Percentiles rank a stretch among this genome's conserved stretches.
Conservation (phyloP, 2,329 filamentous ascomycete species). For the Harringtonia lauricola region DNA sequence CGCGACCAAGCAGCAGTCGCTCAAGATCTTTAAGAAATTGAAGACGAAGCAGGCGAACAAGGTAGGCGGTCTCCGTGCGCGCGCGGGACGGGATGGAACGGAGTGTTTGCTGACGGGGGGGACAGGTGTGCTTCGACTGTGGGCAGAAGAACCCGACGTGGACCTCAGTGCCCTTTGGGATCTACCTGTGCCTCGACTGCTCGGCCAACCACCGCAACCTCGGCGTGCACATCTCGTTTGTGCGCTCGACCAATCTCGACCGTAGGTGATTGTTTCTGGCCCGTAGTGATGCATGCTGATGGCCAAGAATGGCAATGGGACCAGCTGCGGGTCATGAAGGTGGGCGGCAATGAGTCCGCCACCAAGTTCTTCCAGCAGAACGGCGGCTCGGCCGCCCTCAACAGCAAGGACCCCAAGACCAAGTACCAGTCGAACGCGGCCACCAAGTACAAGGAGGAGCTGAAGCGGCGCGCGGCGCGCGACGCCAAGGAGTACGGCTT, state of each 20-base stretch:
- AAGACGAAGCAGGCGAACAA: slow-evolving; percentile 93
- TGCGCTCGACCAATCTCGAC: slow-evolving; percentile 95
- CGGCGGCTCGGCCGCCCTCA: slow-evolving; percentile 83
- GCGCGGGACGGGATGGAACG: too few species aligned
- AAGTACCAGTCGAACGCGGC: slow-evolving; percentile 95
- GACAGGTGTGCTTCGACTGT: slow-evolving; percentile 94
- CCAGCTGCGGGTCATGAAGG: slow-evolving; percentile 93
- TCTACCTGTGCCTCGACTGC: slow-evolving; percentile 97
- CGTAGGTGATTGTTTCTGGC: slow-evolving; percentile 72
- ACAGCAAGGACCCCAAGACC: slow-evolving; percentile 91
- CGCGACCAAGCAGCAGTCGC: slow-evolving; percentile 88
- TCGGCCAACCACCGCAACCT: slow-evolving; percentile 95
- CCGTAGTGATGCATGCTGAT: not conserved
- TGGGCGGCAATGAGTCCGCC: slow-evolving; percentile 93
- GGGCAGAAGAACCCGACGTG: slow-evolving; percentile 95
- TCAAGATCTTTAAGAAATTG: slow-evolving; percentile 95
- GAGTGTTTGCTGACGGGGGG: not conserved
- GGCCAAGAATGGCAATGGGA: slow-evolving; percentile 92
- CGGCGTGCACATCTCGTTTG: slow-evolving; percentile 97
- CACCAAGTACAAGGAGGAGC: slow-evolving; percentile 94
- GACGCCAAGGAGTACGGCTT: slow-evolving; percentile 71
- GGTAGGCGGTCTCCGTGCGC: slow-evolving; percentile 35
- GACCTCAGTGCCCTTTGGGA: slow-evolving; percentile 91
- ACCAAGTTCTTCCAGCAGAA: slow-evolving; percentile 98
- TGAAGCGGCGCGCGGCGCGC: slow-evolving; percentile 71